Evolutionary conservation across 1,284 basidiomycete genomes (phyloP).

Genomic region (Moesziomyces sp.): DNA sequence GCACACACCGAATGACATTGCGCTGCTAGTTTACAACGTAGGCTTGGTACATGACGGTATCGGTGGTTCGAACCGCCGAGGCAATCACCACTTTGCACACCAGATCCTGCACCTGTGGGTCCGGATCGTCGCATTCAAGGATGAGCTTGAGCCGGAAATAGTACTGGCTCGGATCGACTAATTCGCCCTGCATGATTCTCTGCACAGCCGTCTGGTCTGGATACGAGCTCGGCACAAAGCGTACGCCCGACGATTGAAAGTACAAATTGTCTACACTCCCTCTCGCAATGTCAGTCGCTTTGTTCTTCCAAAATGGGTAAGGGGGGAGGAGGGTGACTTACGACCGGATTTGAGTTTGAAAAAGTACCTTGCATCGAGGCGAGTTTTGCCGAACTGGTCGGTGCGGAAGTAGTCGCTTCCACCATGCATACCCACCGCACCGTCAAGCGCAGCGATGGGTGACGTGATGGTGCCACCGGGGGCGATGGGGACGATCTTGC

Average conservation of each 20-base stretch:
- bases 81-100: slow-evolving; percentile 43
- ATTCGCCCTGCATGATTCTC: slow-evolving; percentile 1
- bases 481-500: slow-evolving; percentile 38
- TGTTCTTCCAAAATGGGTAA: background rate
- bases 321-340: slow-evolving; percentile 3
- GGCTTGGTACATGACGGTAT: slow-evolving; percentile 30
- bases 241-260: slow-evolving; percentile 31
- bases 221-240: slow-evolving; percentile 21
- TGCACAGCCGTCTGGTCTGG: slow-evolving; percentile 7
- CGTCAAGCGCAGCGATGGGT: slow-evolving; percentile 23
- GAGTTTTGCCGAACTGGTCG: slow-evolving; percentile 27
- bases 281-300: background rate
- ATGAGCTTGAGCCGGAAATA: slow-evolving; percentile 36
- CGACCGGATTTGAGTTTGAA: slow-evolving; percentile 29
- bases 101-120: slow-evolving; percentile 25
- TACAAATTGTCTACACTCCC: slow-evolving; percentile 16
- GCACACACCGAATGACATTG: background rate
- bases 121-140: slow-evolving; percentile 31
- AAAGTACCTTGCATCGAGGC: slow-evolving; percentile 39
- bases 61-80: slow-evolving; percentile 22
- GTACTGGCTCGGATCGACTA: slow-evolving; percentile 26
- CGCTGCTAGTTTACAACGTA: slow-evolving; percentile 29
- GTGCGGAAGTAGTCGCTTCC: slow-evolving; percentile 41
- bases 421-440: slow-evolving; percentile 17
- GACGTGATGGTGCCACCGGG: slow-evolving; percentile 19